These are phyloP conservation scores for Cochliopodium minus DNA, from an alignment of 208 protist genomes.

Conservation along the genomic window DNA sequence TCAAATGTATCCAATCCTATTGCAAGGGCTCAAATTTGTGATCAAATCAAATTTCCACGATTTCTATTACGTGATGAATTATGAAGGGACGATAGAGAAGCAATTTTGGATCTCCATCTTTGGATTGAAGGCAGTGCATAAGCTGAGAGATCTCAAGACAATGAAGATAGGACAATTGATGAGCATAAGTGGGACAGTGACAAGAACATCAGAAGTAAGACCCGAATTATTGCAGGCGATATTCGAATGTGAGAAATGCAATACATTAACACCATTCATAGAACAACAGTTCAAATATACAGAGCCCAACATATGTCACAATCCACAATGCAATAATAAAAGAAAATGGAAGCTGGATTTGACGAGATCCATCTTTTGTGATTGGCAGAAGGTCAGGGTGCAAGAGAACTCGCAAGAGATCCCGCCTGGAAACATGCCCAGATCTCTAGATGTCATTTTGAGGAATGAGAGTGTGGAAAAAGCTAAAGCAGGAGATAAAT, in stretches of 20 bases:
- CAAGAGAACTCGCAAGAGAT: constrained; percentile 85
- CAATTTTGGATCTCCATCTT: no score
- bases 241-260: constrained; percentile 88
- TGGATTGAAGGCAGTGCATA: no score
- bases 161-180: constrained; percentile 69
- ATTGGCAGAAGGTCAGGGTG: constrained; percentile 94
- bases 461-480: constrained; percentile 86
- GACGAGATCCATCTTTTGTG: constrained; percentile 64
- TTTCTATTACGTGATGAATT: no score
- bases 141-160: not conserved
- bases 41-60: no score
- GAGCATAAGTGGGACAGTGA: constrained; percentile 87
- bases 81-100: no score
- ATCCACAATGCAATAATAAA: constrained; percentile 66
- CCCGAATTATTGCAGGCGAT: constrained; percentile 88
- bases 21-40: no score
- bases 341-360: constrained; percentile 56
- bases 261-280: constrained; percentile 54
- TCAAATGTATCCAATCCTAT: no score
- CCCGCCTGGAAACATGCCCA: constrained; percentile 76
- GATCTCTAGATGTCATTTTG: constrained; percentile 89
- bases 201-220: constrained; percentile 87
- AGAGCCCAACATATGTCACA: constrained; percentile 65
- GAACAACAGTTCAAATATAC: constrained; percentile 97
- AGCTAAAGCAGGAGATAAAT: constrained; percentile 93